Percentiles rank a stretch among this genome's conserved stretches.
Evolutionary conservation across 2,329 filamentous ascomycete species (phyloP).

Genomic region (Nakataea oryzae): DNA sequence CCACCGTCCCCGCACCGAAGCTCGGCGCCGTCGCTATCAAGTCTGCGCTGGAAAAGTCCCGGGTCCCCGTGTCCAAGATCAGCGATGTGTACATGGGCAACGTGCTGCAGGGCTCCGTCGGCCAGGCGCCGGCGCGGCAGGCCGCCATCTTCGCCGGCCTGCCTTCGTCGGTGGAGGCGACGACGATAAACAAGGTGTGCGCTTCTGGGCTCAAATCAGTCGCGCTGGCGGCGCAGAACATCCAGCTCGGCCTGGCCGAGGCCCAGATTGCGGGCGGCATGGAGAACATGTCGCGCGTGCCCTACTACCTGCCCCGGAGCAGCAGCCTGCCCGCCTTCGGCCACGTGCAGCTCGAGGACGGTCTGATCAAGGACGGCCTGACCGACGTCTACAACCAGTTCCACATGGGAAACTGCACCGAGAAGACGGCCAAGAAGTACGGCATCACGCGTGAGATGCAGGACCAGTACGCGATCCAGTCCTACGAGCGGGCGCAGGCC

Average conservation of each 20-base stretch:
- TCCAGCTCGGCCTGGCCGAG: conserved; percentile 81
- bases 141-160: conserved; percentile 83
- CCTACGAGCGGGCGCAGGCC: conserved; percentile 79
- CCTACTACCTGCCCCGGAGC: conserved; percentile 81
- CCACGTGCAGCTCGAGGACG: conserved; percentile 79
- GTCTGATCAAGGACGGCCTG: conserved; percentile 85
- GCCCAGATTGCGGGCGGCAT: conserved; percentile 90
- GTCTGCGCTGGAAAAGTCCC: conserved; percentile 77
- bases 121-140: conserved; percentile 87
- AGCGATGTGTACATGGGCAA: conserved; percentile 97
- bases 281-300: conserved; percentile 95
- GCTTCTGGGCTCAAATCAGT: conserved; percentile 92
- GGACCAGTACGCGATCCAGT: conserved; percentile 81
- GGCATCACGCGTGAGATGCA: conserved; percentile 74
- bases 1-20: conserved; percentile 72
- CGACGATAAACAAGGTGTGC: conserved; percentile 97
- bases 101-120: conserved; percentile 72
- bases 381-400: conserved; percentile 96
- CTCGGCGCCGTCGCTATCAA: conserved; percentile 89
- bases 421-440: conserved; percentile 86
- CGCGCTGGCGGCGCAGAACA: conserved; percentile 81
- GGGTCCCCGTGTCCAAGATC: conserved; percentile 69
- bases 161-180: conserved; percentile 69
- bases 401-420: conserved; percentile 96
- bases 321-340: conserved; percentile 78